Evolutionary conservation across 305 asterid genomes (phyloP), one percentile per base, ranked within the genome.

Genomic region (Fraxinus sp.): DNA sequence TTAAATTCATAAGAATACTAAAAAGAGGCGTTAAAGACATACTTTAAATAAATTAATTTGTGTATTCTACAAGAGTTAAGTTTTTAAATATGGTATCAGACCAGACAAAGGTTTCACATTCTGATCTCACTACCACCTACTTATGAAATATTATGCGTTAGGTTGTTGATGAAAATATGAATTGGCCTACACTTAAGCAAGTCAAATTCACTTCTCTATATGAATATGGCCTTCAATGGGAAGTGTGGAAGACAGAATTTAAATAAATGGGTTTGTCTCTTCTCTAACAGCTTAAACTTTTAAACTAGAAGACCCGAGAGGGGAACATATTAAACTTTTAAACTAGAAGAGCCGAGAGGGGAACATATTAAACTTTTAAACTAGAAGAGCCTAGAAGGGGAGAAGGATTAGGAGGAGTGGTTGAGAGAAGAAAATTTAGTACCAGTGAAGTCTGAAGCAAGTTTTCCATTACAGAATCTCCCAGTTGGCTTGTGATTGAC

Each of bases 391-490:
- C 44, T 26, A 28, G 30, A 28, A 28, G 30, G 30, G 30, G 55
- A 4, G 4, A 20, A 14, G 6, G 74, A 37, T 39, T 68, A 62
- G 55, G 74, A 35, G 11, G 35, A 72, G 84, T 84, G 16, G 85
- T 82, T 66, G 36, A 24, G 81, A 77, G 76, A 32, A 41, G 52
- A 41, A 55, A 22, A 35, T 1, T 62, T 64, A 24, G 73, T 49
- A 93, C 98, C 97, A 1, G 97, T 93, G 82, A 91, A 94, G 85
- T 94, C 98, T 5, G 93, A 88, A 64, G 98, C 97, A 87, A 94
- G 97, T 85, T 92, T 94, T 74, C 98, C 98, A 81, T 94, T 94
- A 68, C 97, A 93, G 74, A 94, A 94, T 87, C 98, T 90, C 16
- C 98, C 98, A 5, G 97, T 93, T 57, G 95, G 88, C 83, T 80